Conservation (phyloP, 2,329 filamentous ascomycete genomes). For the Fusarium decemcellulare region DNA sequence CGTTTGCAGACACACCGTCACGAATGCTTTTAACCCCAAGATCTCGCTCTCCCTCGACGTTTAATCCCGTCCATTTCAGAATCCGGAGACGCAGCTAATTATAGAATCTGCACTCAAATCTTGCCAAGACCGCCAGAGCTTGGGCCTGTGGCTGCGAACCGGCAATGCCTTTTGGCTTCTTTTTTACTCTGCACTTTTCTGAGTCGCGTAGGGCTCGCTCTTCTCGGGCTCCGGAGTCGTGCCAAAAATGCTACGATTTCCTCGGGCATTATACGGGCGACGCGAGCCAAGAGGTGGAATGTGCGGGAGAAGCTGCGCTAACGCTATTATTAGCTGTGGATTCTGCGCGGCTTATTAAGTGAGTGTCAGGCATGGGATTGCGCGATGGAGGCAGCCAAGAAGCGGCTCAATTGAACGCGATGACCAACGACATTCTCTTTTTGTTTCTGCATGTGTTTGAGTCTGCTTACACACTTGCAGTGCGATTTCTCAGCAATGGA, state of each 20-base stretch:
- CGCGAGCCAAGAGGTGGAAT: constrained; percentile 9
- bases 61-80: not conserved
- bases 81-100: not conserved
- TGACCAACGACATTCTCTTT: too few species aligned
- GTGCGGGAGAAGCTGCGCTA: not conserved
- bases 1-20: not conserved
- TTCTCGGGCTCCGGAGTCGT: not conserved
- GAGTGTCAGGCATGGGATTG: not conserved
- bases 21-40: not conserved
- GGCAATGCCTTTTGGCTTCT: not conserved
- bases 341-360: not conserved
- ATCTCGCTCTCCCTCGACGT: not conserved
- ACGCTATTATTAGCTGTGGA: constrained; percentile 8
- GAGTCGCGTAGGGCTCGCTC: not conserved
- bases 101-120: not conserved
- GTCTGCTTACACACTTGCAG: too few species aligned
- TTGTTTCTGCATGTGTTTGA: too few species aligned
- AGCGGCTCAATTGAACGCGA: too few species aligned
- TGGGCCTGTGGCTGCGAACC: not conserved
- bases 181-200: not conserved
- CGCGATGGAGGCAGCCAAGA: not conserved
- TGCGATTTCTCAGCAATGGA: too few species aligned
- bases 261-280: not conserved
- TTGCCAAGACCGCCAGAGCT: not conserved
- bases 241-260: not conserved